These are phyloP conservation scores for Fomitopsis serialis DNA, from an alignment of 768 basidiomycete genomes.

Conservation along the genomic window DNA sequence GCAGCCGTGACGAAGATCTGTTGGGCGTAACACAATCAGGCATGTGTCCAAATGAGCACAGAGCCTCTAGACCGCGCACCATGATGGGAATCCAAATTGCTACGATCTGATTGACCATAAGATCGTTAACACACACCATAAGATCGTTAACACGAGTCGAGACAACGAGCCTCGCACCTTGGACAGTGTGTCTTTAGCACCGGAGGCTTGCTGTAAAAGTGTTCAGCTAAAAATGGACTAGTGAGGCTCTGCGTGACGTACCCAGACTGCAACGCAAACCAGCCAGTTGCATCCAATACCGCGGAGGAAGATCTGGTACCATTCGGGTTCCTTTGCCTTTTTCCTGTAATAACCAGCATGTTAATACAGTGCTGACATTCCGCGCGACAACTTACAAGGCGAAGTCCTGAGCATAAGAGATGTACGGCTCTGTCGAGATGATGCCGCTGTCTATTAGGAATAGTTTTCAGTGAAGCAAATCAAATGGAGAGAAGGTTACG, in stretches of 20 bases:
- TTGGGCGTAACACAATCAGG: no score
- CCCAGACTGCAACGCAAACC: slow-evolving; percentile 70
- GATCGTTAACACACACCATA: no score
- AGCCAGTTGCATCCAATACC: slow-evolving; percentile 79
- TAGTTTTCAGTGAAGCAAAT: slow-evolving; percentile 1
- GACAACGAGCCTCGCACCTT: slow-evolving; percentile 36
- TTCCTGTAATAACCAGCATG: slow-evolving; percentile 30
- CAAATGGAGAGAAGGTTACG: not conserved
- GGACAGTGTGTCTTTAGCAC: slow-evolving; percentile 61
- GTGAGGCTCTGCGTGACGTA: slow-evolving; percentile 25
- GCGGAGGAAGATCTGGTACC: slow-evolving; percentile 69
- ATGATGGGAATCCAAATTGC: slow-evolving; percentile 73
- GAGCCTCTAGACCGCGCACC: slow-evolving; percentile 30
- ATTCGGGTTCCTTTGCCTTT: slow-evolving; percentile 59
- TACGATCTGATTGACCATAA: slow-evolving; percentile 34
- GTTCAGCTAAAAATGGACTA: slow-evolving; percentile 1
- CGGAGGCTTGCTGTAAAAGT: slow-evolving; percentile 55
- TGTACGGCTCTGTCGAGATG: slow-evolving; percentile 53
- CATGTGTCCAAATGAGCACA: no score
- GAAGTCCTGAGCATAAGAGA: slow-evolving; percentile 44
- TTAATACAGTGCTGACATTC: not conserved
- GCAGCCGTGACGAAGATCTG: slow-evolving; percentile 68
- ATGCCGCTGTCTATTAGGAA: slow-evolving; percentile 49
- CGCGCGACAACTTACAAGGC: slow-evolving; percentile 43
- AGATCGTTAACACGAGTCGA: not conserved